Evolutionary conservation across 2,329 filamentous ascomycete species (phyloP).

Genomic region (Aureobasidium pullulans): DNA sequence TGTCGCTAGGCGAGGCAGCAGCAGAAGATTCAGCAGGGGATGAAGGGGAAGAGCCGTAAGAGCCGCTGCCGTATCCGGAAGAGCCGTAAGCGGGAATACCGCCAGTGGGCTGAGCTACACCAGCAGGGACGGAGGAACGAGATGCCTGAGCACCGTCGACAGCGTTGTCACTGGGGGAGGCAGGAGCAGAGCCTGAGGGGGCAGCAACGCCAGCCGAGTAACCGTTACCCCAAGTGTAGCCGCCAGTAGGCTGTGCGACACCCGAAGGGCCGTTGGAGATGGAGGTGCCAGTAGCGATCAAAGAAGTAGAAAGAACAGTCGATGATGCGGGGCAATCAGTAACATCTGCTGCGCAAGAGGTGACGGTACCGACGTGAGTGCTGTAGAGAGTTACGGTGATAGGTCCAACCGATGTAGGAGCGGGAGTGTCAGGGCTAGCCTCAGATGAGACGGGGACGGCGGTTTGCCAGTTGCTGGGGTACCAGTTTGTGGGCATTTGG

Average conservation of each 20-base stretch:
- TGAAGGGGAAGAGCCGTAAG: not conserved
- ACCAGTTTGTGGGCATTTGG: conserved; percentile 6
- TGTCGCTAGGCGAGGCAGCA: not conserved
- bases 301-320: not conserved
- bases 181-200: not conserved
- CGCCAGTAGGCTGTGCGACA: not conserved
- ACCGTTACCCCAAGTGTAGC: not conserved
- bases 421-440: not conserved
- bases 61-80: not conserved
- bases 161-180: not conserved
- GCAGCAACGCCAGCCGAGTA: conserved; percentile 4
- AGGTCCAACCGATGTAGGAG: not conserved
- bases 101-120: not conserved
- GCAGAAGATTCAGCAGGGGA: conserved; percentile 7
- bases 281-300: not conserved
- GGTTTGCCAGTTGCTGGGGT: not conserved
- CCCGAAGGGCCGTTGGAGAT: not conserved
- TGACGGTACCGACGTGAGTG: conserved; percentile 15
- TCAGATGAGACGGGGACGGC: not conserved
- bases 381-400: conserved; percentile 16
- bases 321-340: conserved; percentile 11
- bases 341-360: conserved; percentile 13
- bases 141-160: not conserved
- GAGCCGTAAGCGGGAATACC: not conserved
- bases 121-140: not conserved